phyloP scores from a whole-genome alignment of 169 alveolate genomes.

The Cryptosporidium ryanae region DNA sequence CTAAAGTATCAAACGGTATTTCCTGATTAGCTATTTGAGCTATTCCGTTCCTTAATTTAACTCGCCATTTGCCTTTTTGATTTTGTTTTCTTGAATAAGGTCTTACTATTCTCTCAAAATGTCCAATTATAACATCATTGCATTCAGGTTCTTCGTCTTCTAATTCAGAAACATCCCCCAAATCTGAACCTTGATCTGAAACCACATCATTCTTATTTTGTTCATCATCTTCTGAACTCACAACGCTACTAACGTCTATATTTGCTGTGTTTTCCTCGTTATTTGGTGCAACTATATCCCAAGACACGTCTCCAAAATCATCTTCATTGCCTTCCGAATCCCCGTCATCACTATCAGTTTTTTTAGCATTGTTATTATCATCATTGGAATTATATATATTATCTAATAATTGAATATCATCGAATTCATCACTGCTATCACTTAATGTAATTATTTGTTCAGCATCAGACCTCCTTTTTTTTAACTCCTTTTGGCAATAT shows the following conservation, averaged over 20 bases:
- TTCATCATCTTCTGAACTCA: not conserved
- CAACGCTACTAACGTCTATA: not conserved
- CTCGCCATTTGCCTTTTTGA: conserved; percentile 64
- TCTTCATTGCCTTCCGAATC: conserved; percentile 24
- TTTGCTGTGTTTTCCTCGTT: not conserved
- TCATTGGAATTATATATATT: not conserved
- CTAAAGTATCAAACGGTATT: conserved; percentile 62
- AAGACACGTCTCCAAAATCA: conserved; percentile 55
- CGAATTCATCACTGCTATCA: not conserved
- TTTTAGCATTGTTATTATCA: not conserved
- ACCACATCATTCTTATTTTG: not conserved
- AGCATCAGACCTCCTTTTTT: conserved; percentile 1
- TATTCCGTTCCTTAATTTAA: conserved; percentile 57
- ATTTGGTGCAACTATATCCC: conserved; percentile 55
- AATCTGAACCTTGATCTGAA: conserved; percentile 51
- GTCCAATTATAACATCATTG: conserved; percentile 56
- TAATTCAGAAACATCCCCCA: conserved; percentile 41
- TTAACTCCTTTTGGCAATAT: not conserved
- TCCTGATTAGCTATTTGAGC: conserved; percentile 67
- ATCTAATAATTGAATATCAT: not conserved
- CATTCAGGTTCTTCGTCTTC: conserved; percentile 69
- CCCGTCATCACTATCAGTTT: not conserved
- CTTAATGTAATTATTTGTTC: not conserved
- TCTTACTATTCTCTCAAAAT: conserved; percentile 41
- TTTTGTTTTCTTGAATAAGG: conserved; percentile 62